Evolutionary conservation across 371 early-diverging fungal species (phyloP).

Genomic region (Gilbertella persicaria): DNA sequence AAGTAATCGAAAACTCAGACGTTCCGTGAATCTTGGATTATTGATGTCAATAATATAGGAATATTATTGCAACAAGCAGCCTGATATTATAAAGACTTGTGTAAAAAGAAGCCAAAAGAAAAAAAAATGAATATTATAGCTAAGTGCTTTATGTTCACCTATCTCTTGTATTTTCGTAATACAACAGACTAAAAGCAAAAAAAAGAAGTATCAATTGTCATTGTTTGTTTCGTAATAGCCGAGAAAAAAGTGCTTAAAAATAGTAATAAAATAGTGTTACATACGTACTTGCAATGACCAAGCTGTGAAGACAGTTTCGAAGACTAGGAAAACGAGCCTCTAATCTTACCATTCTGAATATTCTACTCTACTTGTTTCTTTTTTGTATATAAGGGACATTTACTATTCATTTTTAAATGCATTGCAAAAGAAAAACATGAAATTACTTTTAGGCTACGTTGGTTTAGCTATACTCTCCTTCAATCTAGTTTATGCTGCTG

Average conservation of each 20-base stretch:
- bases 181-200: too few species aligned
- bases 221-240: too few species aligned
- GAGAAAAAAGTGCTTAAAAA: too few species aligned
- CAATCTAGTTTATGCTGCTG: constrained; percentile 20
- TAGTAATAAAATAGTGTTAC: too few species aligned
- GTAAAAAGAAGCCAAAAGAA: too few species aligned
- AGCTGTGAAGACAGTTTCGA: background rate
- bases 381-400: too few species aligned
- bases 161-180: too few species aligned
- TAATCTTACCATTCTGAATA: constrained; percentile 1
- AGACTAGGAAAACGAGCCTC: background rate
- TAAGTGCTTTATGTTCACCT: too few species aligned
- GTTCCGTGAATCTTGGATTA: constrained; percentile 17
- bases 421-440: background rate
- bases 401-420: too few species aligned
- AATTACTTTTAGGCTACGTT: constrained; percentile 7
- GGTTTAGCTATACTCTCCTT: constrained; percentile 14
- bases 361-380: background rate
- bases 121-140: too few species aligned
- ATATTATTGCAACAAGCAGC: background rate
- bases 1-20: constrained; percentile 14
- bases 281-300: background rate
- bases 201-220: too few species aligned
- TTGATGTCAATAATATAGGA: too few species aligned
- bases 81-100: background rate